Base-by-base conservation (phyloP, 495 filamentous ascomycete genomes). In the Penicillium roqueforti region DNA sequence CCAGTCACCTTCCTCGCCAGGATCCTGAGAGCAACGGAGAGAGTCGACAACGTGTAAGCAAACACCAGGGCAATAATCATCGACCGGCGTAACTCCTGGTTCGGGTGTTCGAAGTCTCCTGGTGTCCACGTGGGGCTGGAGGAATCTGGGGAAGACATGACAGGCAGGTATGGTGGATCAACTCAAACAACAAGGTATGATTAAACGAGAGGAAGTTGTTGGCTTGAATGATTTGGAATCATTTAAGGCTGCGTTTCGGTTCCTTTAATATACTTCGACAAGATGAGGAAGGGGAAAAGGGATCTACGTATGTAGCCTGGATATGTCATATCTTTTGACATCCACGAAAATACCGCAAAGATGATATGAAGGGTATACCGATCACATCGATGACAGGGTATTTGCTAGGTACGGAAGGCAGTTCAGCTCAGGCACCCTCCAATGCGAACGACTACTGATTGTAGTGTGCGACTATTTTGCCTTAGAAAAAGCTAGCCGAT, bases 21-120 rank as follows among this genome's bases (percentile, higher is more conserved):
- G 13, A 75, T 47, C 1, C 72, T 69, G 16, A 75, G 43, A 14
- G 11, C 61, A 7, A 72, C 68, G 11, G 70, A 61, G 6, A 65
- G 22, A 1, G 66, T 65, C 8, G 69, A 63, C 6, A 73, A 26
- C 0, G 55, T 53, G 25, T 67, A 69, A 3, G 67, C 62, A 53
- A 71, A 69, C 7, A 58, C 62, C 3, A 71, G 55, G 3, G 66
- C 63, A 14, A 68, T 53, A 4, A 57, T 68, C 29, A 73, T 56
- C 1, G 66, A 58, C 22, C 58, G 56, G 6, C 59, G 59, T 20
- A 71, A 31, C 5, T 40, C 37, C 32, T 65, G 28, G 32, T 71
- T 66, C 10, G 63, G 63, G 36, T 66, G 63, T 9, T 66, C 45
- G 34, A 66, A 63, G 18, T 66, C 63, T 14, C 60, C 63, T 6